Evolutionary conservation across 1,284 basidiomycete species (phyloP), one percentile per base, ranked within the genome.

Genomic region (Tilletia horrida): DNA sequence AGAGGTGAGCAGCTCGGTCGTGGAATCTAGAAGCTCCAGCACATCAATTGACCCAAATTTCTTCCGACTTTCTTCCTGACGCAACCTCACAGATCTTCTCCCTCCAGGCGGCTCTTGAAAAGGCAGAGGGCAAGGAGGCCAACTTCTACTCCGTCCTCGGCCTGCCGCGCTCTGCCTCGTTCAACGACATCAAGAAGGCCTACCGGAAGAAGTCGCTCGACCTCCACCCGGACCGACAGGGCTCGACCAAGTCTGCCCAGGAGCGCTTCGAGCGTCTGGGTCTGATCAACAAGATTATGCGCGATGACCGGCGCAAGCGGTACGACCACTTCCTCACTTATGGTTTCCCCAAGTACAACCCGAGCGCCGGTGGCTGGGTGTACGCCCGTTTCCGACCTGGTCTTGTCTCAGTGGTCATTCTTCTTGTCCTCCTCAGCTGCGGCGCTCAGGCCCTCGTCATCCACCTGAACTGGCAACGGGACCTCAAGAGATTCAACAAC

Each of bases 331-430:
- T 81, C 59, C 66, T 81, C 52, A 67, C 66, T 27, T 71, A 75
- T 16, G 80, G 80, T 9, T 81, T 81, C 66, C 80, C 80, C 23
- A 75, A 76, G 43, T 81, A 79, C 79, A 68, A 77, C 16, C 66
- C 69, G 1, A 76, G 72, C 16, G 55, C 55, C 7, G 55, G 55
- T n/a, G 80, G 79, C 8, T 81, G 77, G 68, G 80, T 73, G 43
- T 81, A 81, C 65, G 61, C 70, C 29, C 69, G 80, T 0, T 81
- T 74, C 66, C 64, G 80, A 8, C 80, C 80, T 0, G 74, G 76
- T 1, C 63, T 81, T 4, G 69, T 55, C 4, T 45, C 67, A 2
- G 76, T 78, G 1, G 13, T 81, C 23, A 61, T 71, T 0, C 66
- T 77, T 2, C 62, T 81, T 14, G 66, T 78, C 16, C 23, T 73